Percentiles rank a stretch among this genome's conserved stretches.
These are phyloP conservation scores for Petasospora fabianii DNA, from an alignment of 1,139 yeast species.

Conservation along the genomic window DNA sequence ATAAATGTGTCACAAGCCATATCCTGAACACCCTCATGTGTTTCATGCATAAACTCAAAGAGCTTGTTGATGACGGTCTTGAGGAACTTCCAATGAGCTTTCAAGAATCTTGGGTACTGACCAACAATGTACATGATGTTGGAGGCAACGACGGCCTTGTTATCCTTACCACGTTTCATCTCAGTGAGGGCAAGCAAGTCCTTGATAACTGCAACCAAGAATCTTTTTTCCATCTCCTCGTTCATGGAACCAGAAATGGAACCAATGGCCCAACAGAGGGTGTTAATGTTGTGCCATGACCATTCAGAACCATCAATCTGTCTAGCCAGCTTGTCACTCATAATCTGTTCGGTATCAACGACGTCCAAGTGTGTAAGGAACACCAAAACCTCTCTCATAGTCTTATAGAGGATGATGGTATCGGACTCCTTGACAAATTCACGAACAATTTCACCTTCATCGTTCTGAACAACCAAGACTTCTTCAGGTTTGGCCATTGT, in stretches of 20 bases:
- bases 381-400: conserved; percentile 93
- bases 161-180: conserved; percentile 94
- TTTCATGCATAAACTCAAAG: conserved; percentile 98
- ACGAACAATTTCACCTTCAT: conserved; percentile 97
- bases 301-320: conserved; percentile 97
- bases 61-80: conserved; percentile 93
- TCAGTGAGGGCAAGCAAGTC: conserved; percentile 89
- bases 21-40: conserved; percentile 99
- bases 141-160: conserved; percentile 98
- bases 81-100: conserved; percentile 96
- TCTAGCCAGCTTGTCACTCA: conserved; percentile 85
- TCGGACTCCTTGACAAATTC: conserved; percentile 97
- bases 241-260: conserved; percentile 98
- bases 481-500: conserved; percentile 99
- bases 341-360: conserved; percentile 86
- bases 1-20: conserved; percentile 99
- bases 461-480: conserved; percentile 93
- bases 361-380: conserved; percentile 95
- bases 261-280: conserved; percentile 99
- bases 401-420: conserved; percentile 90
- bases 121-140: conserved; percentile 99
- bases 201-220: conserved; percentile 87
- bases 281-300: conserved; percentile 98
- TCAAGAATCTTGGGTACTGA: conserved; percentile 93
- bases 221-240: conserved; percentile 94